Conservation (phyloP, 192 early-diverging fungal species). For the Coemansia nantahalensis region DNA sequence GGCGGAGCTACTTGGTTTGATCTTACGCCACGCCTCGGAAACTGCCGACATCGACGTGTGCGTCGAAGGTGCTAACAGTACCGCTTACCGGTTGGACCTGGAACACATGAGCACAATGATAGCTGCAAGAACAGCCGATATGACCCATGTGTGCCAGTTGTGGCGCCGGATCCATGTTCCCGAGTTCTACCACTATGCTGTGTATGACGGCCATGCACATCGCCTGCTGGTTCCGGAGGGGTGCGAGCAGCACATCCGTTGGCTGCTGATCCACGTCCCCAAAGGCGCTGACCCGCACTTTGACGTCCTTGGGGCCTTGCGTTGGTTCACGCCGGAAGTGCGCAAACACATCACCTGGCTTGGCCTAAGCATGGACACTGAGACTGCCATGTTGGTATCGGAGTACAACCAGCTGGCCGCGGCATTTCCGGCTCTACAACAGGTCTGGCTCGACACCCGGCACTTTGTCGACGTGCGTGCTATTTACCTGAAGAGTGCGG, state of each 20-base stretch:
- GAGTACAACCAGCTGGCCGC: conserved; percentile 22
- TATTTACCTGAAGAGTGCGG: conserved; percentile 5
- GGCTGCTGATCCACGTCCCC: conserved; percentile 15
- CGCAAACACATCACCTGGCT: conserved; percentile 17
- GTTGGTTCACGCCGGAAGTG: conserved; percentile 12
- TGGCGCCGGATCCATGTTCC: conserved; percentile 14
- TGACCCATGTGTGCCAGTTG: background rate
- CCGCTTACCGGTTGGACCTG: too few species aligned
- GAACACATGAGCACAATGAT: too few species aligned
- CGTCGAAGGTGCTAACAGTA: too few species aligned
- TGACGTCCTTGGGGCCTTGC: conserved; percentile 11
- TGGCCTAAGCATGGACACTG: conserved; percentile 13
- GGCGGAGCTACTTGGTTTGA: too few species aligned
- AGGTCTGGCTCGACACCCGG: conserved; percentile 7
- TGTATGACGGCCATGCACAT: conserved; percentile 13
- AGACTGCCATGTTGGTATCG: conserved; percentile 11
- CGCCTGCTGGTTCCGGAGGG: conserved; percentile 2
- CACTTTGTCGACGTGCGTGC: background rate
- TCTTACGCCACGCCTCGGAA: too few species aligned
- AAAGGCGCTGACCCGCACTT: conserved; percentile 10
- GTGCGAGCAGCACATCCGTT: conserved; percentile 1
- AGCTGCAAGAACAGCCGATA: too few species aligned
- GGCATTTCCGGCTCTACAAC: conserved; percentile 15
- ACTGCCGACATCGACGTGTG: too few species aligned
- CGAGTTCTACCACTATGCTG: conserved; percentile 10